Evolutionary conservation across 208 protist genomes (phyloP), one percentile per base, ranked within the genome.

Genomic region (Trypanosoma cruzi): DNA sequence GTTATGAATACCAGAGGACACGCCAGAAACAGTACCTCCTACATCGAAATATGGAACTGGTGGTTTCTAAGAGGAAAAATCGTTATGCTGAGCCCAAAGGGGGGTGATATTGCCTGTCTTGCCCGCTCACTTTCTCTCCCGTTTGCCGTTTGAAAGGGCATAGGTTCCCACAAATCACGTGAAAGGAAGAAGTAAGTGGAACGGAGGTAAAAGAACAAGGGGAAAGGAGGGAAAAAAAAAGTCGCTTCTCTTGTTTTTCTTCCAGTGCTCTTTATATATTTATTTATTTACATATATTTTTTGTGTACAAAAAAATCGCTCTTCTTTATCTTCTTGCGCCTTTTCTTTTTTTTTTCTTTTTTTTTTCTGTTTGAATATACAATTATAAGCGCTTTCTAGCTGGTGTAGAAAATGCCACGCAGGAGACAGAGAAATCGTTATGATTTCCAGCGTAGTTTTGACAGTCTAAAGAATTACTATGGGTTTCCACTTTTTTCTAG

Each of bases 21-120:
- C 88, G 93, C 14, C 93, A 96, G 70, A 97, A 96, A 73, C 93
- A 97, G 75, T 93, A 92, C 73, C 73, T 95, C n/a, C 84, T 96
- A 67, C 78, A 81, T 14, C 80, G 82, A 6, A 65, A 58, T 53
- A 34, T 69, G 46, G 71, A 69, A 44, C 14, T 29, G 29, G 16
- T 34, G 20, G 40, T 31, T 11, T 42, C 44, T 24, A 29, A 44
- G 61, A 54, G 37, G 31, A 46, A 40, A 4, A 62, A 4, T 7
- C 32, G 26, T 64, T 48, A 20, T 5, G 50, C n/a, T 65, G 42
- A 34, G 42, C 60, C 61, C 26, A 56, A 62, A 7, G 18, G 18
- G 8, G n/a, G 16, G 18, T 52, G 48, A 8, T 4, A 10, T n/a
- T 52, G 48, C 8, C 28, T 62, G 14, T 58, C n/a, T 58, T 34